These are phyloP conservation scores for Aurinia saxatilis DNA, from an alignment of 345 rosid genomes.

Conservation along the genomic window DNA sequence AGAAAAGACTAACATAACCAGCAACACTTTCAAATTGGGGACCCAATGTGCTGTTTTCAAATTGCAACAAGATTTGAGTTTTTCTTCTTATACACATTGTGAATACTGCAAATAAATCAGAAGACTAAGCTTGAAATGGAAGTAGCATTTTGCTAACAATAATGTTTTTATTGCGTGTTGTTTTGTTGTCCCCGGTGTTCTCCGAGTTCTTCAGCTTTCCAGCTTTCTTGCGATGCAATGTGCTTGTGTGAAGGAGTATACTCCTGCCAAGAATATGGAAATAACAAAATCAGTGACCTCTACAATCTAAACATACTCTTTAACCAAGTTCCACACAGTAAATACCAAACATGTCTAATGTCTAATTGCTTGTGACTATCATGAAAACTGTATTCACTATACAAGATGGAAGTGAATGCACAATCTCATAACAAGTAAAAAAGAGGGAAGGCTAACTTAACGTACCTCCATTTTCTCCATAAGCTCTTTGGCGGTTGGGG, in stretches of 20 bases:
- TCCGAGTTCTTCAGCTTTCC: conserved; percentile 71
- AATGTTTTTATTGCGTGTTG: conserved; percentile 17
- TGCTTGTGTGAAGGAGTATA: conserved; percentile 65
- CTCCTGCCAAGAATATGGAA: conserved; percentile 40
- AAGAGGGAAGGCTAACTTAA: background rate
- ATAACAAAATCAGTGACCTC: background rate
- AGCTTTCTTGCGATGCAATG: conserved; percentile 85
- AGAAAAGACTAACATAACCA: background rate
- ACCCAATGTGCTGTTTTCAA: conserved; percentile 12
- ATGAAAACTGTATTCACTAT: background rate
- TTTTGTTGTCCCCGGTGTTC: conserved; percentile 39
- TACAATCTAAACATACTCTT: background rate
- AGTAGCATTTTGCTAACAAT: conserved; percentile 11
- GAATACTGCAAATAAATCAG: conserved; percentile 4
- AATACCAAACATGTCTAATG: background rate
- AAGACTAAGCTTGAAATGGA: conserved; percentile 16
- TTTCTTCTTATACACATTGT: conserved; percentile 23
- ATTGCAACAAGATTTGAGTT: conserved; percentile 22
- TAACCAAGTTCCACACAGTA: background rate
- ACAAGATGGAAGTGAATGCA: background rate
- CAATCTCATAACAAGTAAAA: background rate
- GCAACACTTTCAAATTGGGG: conserved; percentile 9
- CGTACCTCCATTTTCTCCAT: conserved; percentile 88
- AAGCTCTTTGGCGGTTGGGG: conserved; percentile 80
- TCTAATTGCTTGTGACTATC: background rate